A percentile compares a stretch with the other conserved stretches of the same genome.
Conservation (phyloP, 2,329 filamentous ascomycete species). For the Pyricularia sp. region DNA sequence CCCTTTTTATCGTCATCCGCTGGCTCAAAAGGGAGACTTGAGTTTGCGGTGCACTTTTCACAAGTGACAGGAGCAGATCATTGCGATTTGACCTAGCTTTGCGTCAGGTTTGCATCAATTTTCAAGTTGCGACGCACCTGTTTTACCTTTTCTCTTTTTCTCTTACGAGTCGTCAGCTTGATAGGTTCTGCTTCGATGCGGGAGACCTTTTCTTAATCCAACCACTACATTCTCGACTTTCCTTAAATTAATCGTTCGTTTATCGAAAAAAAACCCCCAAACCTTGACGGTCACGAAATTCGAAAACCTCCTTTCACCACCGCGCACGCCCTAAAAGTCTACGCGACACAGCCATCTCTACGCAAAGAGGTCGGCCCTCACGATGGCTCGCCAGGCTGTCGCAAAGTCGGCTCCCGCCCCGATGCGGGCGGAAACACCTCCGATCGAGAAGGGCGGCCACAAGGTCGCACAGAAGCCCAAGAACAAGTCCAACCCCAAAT, state of each 20-base stretch:
- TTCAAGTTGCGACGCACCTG: background rate
- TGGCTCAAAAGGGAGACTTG: background rate
- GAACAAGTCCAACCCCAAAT: slow-evolving; percentile 17
- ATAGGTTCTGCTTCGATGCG: background rate
- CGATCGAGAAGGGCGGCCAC: slow-evolving; percentile 9
- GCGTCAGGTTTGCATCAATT: background rate
- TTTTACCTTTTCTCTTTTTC: background rate
- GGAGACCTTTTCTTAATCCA: background rate
- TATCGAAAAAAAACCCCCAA: background rate
- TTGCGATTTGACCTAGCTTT: background rate
- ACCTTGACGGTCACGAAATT: background rate
- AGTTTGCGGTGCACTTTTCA: background rate
- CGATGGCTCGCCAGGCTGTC: slow-evolving; percentile 8
- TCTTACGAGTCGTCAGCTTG: background rate
- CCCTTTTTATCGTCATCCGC: background rate
- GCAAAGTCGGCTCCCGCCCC: slow-evolving; percentile 4
- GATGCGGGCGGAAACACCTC: slow-evolving; percentile 2
- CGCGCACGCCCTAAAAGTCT: background rate
- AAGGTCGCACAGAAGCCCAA: slow-evolving; percentile 16
- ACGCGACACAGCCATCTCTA: background rate
- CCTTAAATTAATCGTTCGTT: background rate
- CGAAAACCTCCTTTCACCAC: background rate
- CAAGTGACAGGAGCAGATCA: slow-evolving; percentile 1
- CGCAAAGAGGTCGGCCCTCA: background rate
- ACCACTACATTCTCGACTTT: slow-evolving; percentile 1